Evolutionary conservation across 164 flowering plant genomes (phyloP).

Genomic region (Tetrastigma voinierianum): DNA sequence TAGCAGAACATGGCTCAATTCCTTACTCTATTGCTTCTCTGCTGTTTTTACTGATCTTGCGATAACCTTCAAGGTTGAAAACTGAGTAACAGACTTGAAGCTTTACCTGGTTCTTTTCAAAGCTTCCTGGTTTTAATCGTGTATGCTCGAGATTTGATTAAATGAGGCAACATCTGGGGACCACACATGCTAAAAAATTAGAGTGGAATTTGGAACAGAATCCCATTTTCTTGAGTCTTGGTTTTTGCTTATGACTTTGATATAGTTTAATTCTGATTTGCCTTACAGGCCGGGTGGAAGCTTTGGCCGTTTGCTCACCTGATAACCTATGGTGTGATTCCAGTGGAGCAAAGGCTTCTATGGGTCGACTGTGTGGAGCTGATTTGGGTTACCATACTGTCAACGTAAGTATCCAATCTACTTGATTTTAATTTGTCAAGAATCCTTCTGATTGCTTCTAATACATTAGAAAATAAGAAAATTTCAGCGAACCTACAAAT

Average conservation of each 20-base stretch:
- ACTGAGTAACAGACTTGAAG: too few relatives aligned
- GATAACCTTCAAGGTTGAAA: too few relatives aligned
- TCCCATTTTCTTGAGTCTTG: not conserved
- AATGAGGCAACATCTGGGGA: too few relatives aligned
- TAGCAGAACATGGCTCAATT: too few relatives aligned
- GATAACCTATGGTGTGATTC: constrained; percentile 84
- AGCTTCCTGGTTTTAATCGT: too few relatives aligned
- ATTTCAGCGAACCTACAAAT: too few relatives aligned
- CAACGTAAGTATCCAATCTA: constrained; percentile 61
- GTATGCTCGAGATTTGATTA: too few relatives aligned
- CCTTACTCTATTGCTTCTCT: too few relatives aligned
- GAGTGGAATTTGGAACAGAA: not conserved
- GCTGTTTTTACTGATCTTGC: too few relatives aligned
- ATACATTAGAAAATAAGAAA: too few relatives aligned
- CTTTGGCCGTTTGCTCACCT: constrained; percentile 99
- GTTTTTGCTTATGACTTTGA: not conserved
- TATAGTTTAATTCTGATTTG: constrained; percentile 8
- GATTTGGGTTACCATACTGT: constrained; percentile 94
- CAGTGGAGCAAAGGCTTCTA: constrained; percentile 93
- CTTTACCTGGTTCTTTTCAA: too few relatives aligned
- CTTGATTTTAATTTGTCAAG: not conserved
- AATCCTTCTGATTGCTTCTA: not conserved
- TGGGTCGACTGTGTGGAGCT: constrained; percentile 98
- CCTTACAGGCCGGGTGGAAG: constrained; percentile 95
- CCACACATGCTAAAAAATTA: too few relatives aligned